Percentiles rank a stretch among this genome's conserved stretches.
Evolutionary conservation across 1,139 yeast genomes (phyloP).

Genomic region (Ogataea hybrid): DNA sequence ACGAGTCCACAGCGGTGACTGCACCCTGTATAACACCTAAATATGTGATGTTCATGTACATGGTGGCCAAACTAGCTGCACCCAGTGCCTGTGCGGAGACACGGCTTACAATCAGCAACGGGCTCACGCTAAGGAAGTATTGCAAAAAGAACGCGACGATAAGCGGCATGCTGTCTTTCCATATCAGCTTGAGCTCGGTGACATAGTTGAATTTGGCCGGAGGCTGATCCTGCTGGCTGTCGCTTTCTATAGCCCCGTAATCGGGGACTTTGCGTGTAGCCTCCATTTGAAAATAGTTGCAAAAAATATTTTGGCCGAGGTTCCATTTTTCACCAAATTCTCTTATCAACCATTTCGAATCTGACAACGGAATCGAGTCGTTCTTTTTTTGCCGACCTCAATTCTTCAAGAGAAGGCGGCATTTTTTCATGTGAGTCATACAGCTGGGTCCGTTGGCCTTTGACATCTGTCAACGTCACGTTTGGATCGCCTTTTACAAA

Average conservation of each 20-base stretch:
- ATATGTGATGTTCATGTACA: slow-evolving; percentile 72
- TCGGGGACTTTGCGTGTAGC: not conserved
- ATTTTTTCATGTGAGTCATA: slow-evolving; percentile 45
- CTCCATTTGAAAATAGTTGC: not conserved
- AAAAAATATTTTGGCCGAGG: not conserved
- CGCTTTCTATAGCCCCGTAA: not conserved
- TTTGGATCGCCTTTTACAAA: slow-evolving; percentile 54
- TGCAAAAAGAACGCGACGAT: slow-evolving; percentile 71
- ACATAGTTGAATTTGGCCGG: slow-evolving; percentile 18
- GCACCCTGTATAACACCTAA: slow-evolving; percentile 68
- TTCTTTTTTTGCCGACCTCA: slow-evolving; percentile 31
- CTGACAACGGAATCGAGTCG: slow-evolving; percentile 57
- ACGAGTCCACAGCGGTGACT: slow-evolving; percentile 67
- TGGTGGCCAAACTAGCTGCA: slow-evolving; percentile 66
- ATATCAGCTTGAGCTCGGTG: slow-evolving; percentile 42
- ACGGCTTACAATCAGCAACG: slow-evolving; percentile 75
- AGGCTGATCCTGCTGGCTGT: not conserved
- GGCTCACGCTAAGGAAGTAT: slow-evolving; percentile 74
- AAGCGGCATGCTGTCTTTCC: slow-evolving; percentile 52
- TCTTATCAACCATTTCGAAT: slow-evolving; percentile 82
- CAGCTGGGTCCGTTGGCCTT: slow-evolving; percentile 35
- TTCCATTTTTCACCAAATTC: slow-evolving; percentile 60
- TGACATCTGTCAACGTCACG: slow-evolving; percentile 37
- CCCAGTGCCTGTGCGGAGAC: slow-evolving; percentile 70
- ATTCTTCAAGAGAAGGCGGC: slow-evolving; percentile 50